Conservation (phyloP, 2,329 filamentous ascomycete genomes). For the Talaromyces piceae region DNA sequence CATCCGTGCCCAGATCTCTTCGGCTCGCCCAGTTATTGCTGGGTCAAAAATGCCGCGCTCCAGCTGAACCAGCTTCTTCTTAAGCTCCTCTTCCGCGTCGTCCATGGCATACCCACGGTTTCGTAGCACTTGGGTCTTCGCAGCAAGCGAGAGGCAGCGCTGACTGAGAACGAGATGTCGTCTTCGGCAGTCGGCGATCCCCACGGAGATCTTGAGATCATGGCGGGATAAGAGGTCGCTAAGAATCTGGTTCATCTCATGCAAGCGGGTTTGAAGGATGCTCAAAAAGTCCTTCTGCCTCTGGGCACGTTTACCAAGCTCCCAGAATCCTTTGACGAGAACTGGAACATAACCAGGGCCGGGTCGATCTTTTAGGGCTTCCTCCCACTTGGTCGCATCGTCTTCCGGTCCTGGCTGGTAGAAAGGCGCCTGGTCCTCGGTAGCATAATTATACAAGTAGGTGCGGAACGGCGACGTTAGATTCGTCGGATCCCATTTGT, state of each 20-base stretch:
- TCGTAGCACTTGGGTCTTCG: slow-evolving; percentile 57
- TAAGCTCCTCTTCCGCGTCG: slow-evolving; percentile 54
- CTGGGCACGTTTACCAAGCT: slow-evolving; percentile 51
- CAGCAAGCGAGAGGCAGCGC: slow-evolving; percentile 53
- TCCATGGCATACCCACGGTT: slow-evolving; percentile 61
- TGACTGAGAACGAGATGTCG: slow-evolving; percentile 54
- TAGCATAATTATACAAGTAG: slow-evolving; percentile 58
- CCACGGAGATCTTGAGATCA: slow-evolving; percentile 52
- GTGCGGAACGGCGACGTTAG: slow-evolving; percentile 49
- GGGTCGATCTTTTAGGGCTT: slow-evolving; percentile 54
- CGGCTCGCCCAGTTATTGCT: slow-evolving; percentile 50
- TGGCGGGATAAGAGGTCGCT: slow-evolving; percentile 53
- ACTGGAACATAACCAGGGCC: slow-evolving; percentile 52
- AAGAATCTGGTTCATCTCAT: slow-evolving; percentile 60
- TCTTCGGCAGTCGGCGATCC: slow-evolving; percentile 51
- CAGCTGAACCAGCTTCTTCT: slow-evolving; percentile 53
- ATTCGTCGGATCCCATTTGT: slow-evolving; percentile 53
- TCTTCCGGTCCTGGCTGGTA: slow-evolving; percentile 52
- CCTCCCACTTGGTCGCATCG: slow-evolving; percentile 57
- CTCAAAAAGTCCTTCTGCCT: slow-evolving; percentile 52
- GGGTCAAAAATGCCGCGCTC: slow-evolving; percentile 55
- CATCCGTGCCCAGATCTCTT: slow-evolving; percentile 63
- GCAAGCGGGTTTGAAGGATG: slow-evolving; percentile 51
- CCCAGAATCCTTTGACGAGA: slow-evolving; percentile 52
- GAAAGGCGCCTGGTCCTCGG: slow-evolving; percentile 53